Evolutionary conservation across 2,329 filamentous ascomycete genomes (phyloP).

Genomic region (Ophiosphaerella herpotricha): DNA sequence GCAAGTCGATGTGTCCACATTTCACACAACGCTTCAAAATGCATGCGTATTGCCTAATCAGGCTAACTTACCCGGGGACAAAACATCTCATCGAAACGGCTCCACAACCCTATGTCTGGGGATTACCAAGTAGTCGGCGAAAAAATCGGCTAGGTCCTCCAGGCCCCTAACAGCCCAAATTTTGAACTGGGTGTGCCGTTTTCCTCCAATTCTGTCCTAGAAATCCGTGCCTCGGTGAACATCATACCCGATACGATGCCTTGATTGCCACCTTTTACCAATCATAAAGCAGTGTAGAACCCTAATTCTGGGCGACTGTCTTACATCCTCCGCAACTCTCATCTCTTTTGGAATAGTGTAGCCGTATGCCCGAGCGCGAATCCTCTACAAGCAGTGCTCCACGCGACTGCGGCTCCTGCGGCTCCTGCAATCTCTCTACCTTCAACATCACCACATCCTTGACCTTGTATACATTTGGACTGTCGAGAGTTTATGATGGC

Average conservation of each 20-base stretch:
- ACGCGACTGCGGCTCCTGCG: neutral
- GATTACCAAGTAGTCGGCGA: neutral
- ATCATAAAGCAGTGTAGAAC: constrained; percentile 4
- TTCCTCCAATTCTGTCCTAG: constrained; percentile 5
- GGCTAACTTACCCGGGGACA: constrained; percentile 2
- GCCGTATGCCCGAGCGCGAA: neutral
- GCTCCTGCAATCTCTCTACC: neutral
- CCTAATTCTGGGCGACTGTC: neutral
- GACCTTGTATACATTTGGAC: neutral
- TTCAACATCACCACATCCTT: neutral
- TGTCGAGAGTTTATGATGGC: constrained; percentile 2
- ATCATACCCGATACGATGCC: neutral
- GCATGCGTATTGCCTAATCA: constrained; percentile 4
- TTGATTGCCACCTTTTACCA: constrained; percentile 1
- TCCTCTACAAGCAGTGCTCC: neutral
- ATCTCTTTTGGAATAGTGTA: constrained; percentile 3
- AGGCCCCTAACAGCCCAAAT: constrained; percentile 1
- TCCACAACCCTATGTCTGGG: neutral
- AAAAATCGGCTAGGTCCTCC: neutral
- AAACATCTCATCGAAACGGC: neutral
- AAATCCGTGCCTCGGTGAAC: neutral
- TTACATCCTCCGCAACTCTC: neutral
- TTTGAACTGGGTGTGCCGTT: constrained; percentile 1
- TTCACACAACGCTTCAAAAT: neutral
- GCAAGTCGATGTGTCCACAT: neutral